Percentiles rank a stretch among this genome's conserved stretches.
phyloP scores from a whole-genome alignment of 1,139 yeast genomes.

The Diutina neorugosa region DNA sequence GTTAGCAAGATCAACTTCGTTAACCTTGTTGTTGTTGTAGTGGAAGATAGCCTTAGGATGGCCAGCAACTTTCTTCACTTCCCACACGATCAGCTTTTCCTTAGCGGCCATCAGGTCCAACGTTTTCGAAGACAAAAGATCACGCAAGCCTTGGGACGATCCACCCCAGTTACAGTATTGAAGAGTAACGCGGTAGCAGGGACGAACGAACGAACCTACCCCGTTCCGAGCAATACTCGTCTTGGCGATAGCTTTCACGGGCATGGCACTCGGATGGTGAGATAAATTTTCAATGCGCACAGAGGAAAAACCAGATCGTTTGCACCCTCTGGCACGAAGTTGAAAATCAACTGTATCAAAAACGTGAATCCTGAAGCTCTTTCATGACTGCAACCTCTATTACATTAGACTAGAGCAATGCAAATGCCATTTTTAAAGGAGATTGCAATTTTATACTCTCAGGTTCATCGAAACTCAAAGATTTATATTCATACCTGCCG shows the following conservation, averaged over 20 bases:
- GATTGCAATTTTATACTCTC: too few relatives aligned
- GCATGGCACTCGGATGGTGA: constrained; percentile 16
- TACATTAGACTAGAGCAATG: too few relatives aligned
- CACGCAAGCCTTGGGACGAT: constrained; percentile 73
- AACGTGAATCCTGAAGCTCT: too few relatives aligned
- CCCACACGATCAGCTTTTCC: constrained; percentile 61
- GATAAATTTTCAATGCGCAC: not conserved
- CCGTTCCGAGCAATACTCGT: constrained; percentile 63
- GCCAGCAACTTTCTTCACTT: constrained; percentile 57
- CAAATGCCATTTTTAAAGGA: too few relatives aligned
- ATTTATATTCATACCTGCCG: too few relatives aligned
- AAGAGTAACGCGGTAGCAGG: constrained; percentile 61
- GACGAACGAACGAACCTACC: constrained; percentile 62
- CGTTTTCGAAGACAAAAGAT: constrained; percentile 36
- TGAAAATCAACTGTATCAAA: too few relatives aligned
- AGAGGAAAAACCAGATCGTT: not conserved
- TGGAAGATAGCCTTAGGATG: constrained; percentile 73
- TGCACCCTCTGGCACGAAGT: too few relatives aligned
- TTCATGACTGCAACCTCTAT: too few relatives aligned
- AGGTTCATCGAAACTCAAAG: too few relatives aligned
- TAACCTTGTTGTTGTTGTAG: constrained; percentile 27
- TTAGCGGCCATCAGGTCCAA: constrained; percentile 44
- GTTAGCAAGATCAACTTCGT: constrained; percentile 39
- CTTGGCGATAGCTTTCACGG: constrained; percentile 40
- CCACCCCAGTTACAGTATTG: constrained; percentile 95